Evolutionary conservation across 1,284 basidiomycete species (phyloP), one percentile per base, ranked within the genome.

Genomic region (Vanrija sp.): DNA sequence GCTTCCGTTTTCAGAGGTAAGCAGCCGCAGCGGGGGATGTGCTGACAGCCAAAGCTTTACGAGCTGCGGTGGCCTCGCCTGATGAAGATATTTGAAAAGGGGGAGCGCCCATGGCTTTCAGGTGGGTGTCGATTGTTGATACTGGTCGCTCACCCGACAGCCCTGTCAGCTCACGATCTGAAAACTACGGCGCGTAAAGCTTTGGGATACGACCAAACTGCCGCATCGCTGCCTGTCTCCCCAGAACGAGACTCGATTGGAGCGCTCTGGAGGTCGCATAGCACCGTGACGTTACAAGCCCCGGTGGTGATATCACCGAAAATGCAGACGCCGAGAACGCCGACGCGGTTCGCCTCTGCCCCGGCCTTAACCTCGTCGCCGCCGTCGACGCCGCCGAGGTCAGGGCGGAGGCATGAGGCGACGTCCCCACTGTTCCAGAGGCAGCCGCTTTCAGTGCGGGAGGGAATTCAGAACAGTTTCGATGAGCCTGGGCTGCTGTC

Each of bases 11-110:
- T 82, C 80, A 61, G 76, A 80, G 59, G 88, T 88, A 50, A 51
- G 80, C 67, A 9, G n/a, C 18, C 9, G 15, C 37, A 5, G 41
- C 36, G 23, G 19, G 6, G 9, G 3, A 1, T 15, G n/a, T 14
- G 38, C 45, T 37, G 12, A 46, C 36, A 25, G 2, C 14, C 15
- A 3, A 62, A 90, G 86, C 79, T 84, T 58, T 92, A 91, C 65
- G 88, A 88, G 64, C 78, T 91, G 4, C 85, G 90, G 6, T 93
- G 88, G 72, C 88, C 90, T 0, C 80, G 90, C 41, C 78, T 91
- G 22, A 77, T 80, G 25, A 90, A 89, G 66, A 75, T 85, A 4
- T 83, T 82, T 65, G 81, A 84, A 6, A 62, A 73, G 0, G 71
- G 64, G 14, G 87, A 89, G 53, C 81, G 88, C 16, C 68, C 77